These are phyloP conservation scores for Gautieria morchelliformis DNA, from an alignment of 768 basidiomycete genomes.

Conservation along the genomic window DNA sequence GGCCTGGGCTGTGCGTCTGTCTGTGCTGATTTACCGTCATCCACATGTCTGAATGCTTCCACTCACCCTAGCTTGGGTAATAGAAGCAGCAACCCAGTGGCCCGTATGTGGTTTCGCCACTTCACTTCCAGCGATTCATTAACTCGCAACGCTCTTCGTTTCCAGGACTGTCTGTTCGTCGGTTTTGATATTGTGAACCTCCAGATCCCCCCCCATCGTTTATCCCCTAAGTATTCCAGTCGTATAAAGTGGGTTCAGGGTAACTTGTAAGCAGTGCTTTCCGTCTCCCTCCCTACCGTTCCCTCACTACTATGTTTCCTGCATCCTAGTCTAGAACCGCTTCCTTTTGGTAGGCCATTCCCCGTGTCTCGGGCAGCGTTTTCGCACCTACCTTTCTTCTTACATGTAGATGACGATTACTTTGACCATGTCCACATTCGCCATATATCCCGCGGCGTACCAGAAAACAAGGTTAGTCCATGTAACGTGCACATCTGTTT, in stretches of 20 bases:
- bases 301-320: not conserved
- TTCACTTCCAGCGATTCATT: not conserved
- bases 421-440: conserved; percentile 77
- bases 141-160: not conserved
- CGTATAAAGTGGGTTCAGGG: conserved; percentile 69
- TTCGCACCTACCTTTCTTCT: not conserved
- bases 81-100: conserved; percentile 68
- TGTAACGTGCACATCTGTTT: not conserved
- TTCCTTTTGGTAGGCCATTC: not conserved
- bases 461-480: conserved; percentile 48
- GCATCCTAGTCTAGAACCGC: not conserved
- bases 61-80: conserved; percentile 39
- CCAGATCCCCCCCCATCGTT: conserved; percentile 48
- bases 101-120: conserved; percentile 23
- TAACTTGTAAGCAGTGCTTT: conserved; percentile 49
- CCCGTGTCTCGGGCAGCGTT: not conserved
- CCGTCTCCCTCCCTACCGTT: not conserved
- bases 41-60: not conserved
- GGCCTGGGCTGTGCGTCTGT: conserved; percentile 5
- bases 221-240: conserved; percentile 40
- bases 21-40: conserved; percentile 36
- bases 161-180: conserved; percentile 32
- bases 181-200: conserved; percentile 75
- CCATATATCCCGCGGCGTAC: conserved; percentile 55
- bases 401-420: conserved; percentile 72